phyloP scores from a whole-genome alignment of 2,329 filamentous ascomycete genomes.

The Diplodia mutila region DNA sequence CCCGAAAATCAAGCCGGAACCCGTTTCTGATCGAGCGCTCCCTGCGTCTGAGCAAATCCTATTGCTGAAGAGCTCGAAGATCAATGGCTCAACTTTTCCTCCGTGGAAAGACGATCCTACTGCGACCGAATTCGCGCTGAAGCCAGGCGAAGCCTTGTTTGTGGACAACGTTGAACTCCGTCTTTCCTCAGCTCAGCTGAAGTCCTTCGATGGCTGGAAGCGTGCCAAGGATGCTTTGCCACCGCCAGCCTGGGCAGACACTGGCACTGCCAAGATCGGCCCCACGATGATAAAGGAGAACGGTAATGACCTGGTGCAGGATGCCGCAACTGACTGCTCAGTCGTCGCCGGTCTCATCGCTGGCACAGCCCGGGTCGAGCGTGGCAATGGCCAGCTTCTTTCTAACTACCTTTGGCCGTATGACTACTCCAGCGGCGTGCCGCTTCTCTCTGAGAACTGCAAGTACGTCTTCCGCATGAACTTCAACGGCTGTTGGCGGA shows the following conservation, averaged over 20 bases:
- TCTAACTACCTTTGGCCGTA: conserved; percentile 76
- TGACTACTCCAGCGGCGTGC: conserved; percentile 58
- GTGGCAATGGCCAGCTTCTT: conserved; percentile 69
- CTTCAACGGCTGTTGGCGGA: conserved; percentile 91
- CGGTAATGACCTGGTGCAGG: conserved; percentile 85
- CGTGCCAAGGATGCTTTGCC: conserved; percentile 71
- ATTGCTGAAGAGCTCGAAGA: conserved; percentile 72
- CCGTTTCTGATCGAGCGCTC: conserved; percentile 60
- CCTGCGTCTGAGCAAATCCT: conserved; percentile 75
- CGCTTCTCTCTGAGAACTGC: conserved; percentile 73
- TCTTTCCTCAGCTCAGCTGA: conserved; percentile 73
- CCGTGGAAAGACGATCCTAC: conserved; percentile 74
- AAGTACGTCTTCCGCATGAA: conserved; percentile 92
- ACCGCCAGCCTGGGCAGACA: conserved; percentile 45
- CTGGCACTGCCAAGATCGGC: conserved; percentile 36
- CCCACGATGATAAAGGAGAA: conserved; percentile 62
- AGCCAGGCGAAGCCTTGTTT: conserved; percentile 59
- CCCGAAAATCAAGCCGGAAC: background rate
- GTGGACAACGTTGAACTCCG: conserved; percentile 71
- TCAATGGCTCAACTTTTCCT: conserved; percentile 83
- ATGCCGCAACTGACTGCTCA: conserved; percentile 94
- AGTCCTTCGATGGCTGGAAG: conserved; percentile 83
- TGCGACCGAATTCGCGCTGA: conserved; percentile 63
- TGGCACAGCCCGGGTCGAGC: conserved; percentile 69
- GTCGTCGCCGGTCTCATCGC: conserved; percentile 95